These are phyloP conservation scores for Chlamydomonas sp. DNA, from an alignment of 139 green algal genomes.

Conservation along the genomic window DNA sequence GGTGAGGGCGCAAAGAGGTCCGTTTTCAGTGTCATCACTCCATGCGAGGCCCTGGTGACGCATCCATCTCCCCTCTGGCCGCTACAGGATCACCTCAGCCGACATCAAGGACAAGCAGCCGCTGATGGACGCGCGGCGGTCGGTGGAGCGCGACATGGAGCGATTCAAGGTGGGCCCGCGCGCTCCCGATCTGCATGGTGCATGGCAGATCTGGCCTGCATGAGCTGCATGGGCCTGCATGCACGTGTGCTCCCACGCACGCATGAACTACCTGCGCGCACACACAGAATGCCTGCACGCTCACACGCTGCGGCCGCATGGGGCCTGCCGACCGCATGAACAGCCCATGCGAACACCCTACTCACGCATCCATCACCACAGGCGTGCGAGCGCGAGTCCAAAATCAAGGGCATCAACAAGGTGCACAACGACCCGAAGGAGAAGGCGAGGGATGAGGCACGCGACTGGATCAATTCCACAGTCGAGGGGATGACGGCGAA, in stretches of 20 bases:
- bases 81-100: constrained; percentile 60
- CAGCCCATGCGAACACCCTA: too few species aligned
- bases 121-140: constrained; percentile 71
- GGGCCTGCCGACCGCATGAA: too few species aligned
- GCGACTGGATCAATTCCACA: constrained; percentile 86
- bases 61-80: neutral
- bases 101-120: constrained; percentile 97
- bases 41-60: neutral
- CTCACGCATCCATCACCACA: too few species aligned
- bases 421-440: constrained; percentile 73
- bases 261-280: constrained; percentile 10
- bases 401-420: constrained; percentile 73
- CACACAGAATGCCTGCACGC: too few species aligned
- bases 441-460: constrained; percentile 65
- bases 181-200: too few species aligned
- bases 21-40: too few species aligned
- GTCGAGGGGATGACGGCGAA: constrained; percentile 70
- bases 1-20: too few species aligned
- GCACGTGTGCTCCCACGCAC: neutral
- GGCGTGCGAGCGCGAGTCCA: constrained; percentile 86
- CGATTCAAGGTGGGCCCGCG: constrained; percentile 90
- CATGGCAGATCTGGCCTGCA: too few species aligned
- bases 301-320: too few species aligned
- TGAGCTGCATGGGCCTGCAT: constrained; percentile 3
- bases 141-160: constrained; percentile 97